phyloP scores from a whole-genome alignment of 345 rosid species.

The Microthlaspi erraticum region DNA sequence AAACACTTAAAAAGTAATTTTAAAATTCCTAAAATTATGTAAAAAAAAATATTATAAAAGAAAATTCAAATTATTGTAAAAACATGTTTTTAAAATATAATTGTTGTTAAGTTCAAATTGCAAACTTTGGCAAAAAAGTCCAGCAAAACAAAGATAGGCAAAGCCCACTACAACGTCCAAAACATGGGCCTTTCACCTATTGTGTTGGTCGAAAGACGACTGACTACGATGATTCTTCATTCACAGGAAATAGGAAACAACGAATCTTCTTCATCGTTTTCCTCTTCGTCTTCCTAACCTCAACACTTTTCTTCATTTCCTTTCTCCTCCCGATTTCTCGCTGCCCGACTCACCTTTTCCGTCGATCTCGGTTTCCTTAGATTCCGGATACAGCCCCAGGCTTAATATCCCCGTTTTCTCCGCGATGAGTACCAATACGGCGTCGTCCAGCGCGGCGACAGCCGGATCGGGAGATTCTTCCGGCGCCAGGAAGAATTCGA shows the following conservation, averaged over 20 bases:
- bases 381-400: neutral
- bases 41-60: too few relatives aligned
- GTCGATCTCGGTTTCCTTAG: conserved; percentile 16
- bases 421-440: conserved; percentile 59
- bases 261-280: neutral
- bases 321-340: conserved; percentile 19
- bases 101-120: too few relatives aligned
- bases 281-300: neutral
- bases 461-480: conserved; percentile 86
- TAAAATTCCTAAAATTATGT: too few relatives aligned
- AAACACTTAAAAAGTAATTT: too few relatives aligned
- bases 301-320: conserved; percentile 11
- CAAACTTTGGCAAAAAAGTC: neutral
- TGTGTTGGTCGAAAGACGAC: neutral
- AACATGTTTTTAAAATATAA: too few relatives aligned
- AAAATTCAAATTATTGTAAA: too few relatives aligned
- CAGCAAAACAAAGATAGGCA: neutral
- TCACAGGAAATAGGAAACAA: neutral
- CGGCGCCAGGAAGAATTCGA: conserved; percentile 72
- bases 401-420: conserved; percentile 5
- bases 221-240: neutral
- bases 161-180: conserved; percentile 11
- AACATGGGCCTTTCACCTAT: neutral
- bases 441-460: conserved; percentile 68
- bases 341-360: conserved; percentile 19